Conservation (phyloP, 2,329 filamentous ascomycete species). For the Rhynchosporium graminicola region DNA sequence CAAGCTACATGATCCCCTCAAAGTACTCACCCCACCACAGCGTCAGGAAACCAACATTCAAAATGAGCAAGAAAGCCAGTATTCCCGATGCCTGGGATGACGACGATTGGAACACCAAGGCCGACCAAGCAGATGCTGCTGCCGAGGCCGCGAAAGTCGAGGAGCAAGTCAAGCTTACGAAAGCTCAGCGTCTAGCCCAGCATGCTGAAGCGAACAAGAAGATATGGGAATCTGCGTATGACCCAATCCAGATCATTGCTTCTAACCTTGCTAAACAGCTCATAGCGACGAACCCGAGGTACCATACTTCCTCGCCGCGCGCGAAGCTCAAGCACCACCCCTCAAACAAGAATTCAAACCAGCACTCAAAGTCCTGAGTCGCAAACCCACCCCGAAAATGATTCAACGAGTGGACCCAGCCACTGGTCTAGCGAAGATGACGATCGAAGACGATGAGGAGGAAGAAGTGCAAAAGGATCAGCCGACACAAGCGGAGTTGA, state of each 20-base stretch:
- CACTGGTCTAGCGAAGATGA: conserved; percentile 50
- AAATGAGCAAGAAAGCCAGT: conserved; percentile 44
- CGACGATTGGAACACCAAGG: conserved; percentile 76
- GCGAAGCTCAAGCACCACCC: conserved; percentile 55
- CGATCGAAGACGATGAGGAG: conserved; percentile 60
- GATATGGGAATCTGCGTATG: conserved; percentile 87
- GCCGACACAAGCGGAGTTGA: conserved; percentile 73
- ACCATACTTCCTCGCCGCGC: conserved; percentile 73
- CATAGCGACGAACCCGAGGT: conserved; percentile 66
- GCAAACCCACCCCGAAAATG: conserved; percentile 67
- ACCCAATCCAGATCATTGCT: not conserved
- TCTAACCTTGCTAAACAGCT: not conserved
- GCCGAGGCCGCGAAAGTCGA: conserved; percentile 27
- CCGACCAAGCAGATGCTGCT: conserved; percentile 55
- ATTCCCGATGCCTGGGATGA: conserved; percentile 83
- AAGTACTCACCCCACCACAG: not conserved
- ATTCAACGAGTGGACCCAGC: conserved; percentile 60
- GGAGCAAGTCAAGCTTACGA: conserved; percentile 53
- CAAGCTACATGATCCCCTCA: not conserved
- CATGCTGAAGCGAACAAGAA: conserved; percentile 83
- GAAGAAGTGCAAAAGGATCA: conserved; percentile 65
- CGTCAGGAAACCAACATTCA: not conserved
- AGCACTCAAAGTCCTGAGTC: conserved; percentile 79
- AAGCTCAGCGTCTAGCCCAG: conserved; percentile 74
- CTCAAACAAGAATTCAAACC: conserved; percentile 75